Evolutionary conservation across 2,329 filamentous ascomycete genomes (phyloP).

Genomic region (Pseudopithomyces maydicus): DNA sequence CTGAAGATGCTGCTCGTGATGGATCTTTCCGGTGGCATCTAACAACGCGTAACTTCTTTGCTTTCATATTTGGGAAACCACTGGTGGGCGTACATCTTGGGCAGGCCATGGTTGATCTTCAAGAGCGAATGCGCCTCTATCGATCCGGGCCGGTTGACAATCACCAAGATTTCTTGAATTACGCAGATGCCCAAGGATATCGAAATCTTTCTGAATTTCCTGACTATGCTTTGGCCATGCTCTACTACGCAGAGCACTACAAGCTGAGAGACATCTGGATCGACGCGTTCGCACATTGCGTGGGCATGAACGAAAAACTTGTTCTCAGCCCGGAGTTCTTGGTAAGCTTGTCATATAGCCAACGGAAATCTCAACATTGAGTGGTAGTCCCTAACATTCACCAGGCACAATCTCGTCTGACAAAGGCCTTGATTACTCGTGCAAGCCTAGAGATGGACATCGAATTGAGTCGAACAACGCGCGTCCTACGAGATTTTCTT

Average conservation of each 20-base stretch:
- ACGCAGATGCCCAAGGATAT: conserved; percentile 73
- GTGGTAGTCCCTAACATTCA: conserved; percentile 7
- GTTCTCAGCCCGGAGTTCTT: conserved; percentile 63
- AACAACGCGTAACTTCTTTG: conserved; percentile 75
- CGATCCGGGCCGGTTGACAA: conserved; percentile 61
- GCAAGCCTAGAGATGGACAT: conserved; percentile 69
- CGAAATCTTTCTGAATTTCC: conserved; percentile 68
- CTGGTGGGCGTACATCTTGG: conserved; percentile 72
- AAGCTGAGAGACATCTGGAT: conserved; percentile 69
- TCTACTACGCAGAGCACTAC: conserved; percentile 71
- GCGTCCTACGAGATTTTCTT: conserved; percentile 69
- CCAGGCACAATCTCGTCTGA: conserved; percentile 52
- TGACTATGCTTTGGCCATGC: conserved; percentile 69
- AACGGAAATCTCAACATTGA: neutral
- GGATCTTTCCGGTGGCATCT: conserved; percentile 68
- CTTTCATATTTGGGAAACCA: conserved; percentile 68
- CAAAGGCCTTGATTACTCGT: conserved; percentile 68
- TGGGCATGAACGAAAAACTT: conserved; percentile 73
- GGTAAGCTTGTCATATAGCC: conserved; percentile 49
- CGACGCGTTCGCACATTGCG: conserved; percentile 76
- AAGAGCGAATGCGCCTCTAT: conserved; percentile 68
- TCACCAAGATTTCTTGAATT: conserved; percentile 65
- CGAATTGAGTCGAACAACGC: conserved; percentile 62
- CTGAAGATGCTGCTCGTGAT: conserved; percentile 57
- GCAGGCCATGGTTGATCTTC: conserved; percentile 65